phyloP scores from a whole-genome alignment of 257 asterid species.

The Scutellaria baicalensis region DNA sequence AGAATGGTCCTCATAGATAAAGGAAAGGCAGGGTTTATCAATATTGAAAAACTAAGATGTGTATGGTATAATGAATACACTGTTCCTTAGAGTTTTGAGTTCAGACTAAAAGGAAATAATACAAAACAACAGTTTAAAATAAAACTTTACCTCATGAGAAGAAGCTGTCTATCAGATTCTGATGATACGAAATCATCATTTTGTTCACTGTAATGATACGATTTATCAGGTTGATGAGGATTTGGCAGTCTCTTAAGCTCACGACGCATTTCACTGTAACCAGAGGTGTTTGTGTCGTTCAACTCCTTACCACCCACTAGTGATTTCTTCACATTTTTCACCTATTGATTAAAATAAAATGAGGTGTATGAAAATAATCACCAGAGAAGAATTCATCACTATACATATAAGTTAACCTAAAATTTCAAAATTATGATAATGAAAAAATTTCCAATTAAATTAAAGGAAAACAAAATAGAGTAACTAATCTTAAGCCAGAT shows the following conservation, averaged over 20 bases:
- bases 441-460: neutral
- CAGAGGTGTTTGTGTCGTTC: slow-evolving; percentile 64
- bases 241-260: slow-evolving; percentile 87
- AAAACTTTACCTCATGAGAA: slow-evolving; percentile 64
- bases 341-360: slow-evolving; percentile 35
- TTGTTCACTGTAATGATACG: slow-evolving; percentile 41
- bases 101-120: neutral
- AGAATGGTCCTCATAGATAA: neutral
- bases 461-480: neutral
- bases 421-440: neutral
- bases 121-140: neutral
- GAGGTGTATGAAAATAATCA: neutral
- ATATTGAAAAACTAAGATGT: neutral
- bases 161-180: slow-evolving; percentile 86
- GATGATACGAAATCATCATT: slow-evolving; percentile 80
- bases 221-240: slow-evolving; percentile 50
- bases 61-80: neutral
- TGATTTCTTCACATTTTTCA: slow-evolving; percentile 69
- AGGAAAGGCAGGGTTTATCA: neutral
- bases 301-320: slow-evolving; percentile 46
- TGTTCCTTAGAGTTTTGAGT: neutral
- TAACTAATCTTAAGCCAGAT: neutral
- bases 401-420: neutral
- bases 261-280: slow-evolving; percentile 65
- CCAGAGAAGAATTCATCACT: slow-evolving; percentile 5